Evolutionary conservation across 2,329 filamentous ascomycete species (phyloP).

Genomic region (Emmonsiellopsis sp.): DNA sequence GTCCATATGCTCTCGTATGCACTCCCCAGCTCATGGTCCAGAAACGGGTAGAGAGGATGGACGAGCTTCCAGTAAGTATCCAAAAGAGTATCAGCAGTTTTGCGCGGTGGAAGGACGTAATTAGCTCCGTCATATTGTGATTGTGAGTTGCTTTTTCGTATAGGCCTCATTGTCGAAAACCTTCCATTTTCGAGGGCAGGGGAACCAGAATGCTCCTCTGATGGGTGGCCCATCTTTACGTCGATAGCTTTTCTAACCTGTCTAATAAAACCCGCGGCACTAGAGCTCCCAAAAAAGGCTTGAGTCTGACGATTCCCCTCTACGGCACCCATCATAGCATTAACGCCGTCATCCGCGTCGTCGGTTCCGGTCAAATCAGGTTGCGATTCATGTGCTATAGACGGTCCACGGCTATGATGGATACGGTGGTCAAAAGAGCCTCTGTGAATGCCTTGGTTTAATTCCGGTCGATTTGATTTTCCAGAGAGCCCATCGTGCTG

Average conservation of each 20-base stretch:
- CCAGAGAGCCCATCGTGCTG: too few species aligned
- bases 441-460: too few species aligned
- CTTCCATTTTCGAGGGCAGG: too few species aligned
- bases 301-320: slow-evolving; percentile 32
- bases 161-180: neutral
- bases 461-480: too few species aligned
- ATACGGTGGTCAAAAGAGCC: too few species aligned
- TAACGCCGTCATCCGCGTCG: slow-evolving; percentile 14
- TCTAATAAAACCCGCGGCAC: slow-evolving; percentile 38
- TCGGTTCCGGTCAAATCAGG: too few species aligned
- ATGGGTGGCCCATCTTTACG: too few species aligned
- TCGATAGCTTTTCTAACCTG: slow-evolving; percentile 38
- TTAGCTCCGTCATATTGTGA: neutral
- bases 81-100: neutral
- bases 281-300: slow-evolving; percentile 41
- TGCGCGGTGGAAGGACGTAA: neutral
- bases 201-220: too few species aligned
- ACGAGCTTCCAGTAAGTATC: neutral
- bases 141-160: neutral
- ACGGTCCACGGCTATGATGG: too few species aligned
- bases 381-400: too few species aligned
- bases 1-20: neutral
- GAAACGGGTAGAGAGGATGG: neutral
- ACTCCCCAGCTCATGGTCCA: neutral
- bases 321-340: slow-evolving; percentile 39